phyloP scores from a whole-genome alignment of 2,329 filamentous ascomycete species.

The Pseudopithomyces chartarum region DNA sequence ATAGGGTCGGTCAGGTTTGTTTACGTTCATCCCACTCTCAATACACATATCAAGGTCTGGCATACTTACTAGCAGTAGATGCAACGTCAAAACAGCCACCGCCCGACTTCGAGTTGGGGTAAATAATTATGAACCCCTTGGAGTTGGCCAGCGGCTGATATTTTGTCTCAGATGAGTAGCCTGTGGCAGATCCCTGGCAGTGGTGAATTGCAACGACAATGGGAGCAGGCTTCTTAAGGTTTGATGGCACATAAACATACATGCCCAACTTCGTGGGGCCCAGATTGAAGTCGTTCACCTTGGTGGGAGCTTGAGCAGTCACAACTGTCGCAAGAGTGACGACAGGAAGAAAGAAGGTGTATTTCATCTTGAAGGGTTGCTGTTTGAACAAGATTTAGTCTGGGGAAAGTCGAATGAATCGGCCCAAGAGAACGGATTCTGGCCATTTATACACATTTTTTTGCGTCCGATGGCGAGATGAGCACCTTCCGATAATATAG shows the following conservation, averaged over 20 bases:
- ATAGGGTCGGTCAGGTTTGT: not conserved
- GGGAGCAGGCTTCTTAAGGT: conserved; percentile 49
- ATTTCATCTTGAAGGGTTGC: not conserved
- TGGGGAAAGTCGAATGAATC: not conserved
- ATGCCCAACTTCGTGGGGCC: conserved; percentile 57
- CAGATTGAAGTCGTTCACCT: conserved; percentile 48
- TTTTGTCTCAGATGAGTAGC: conserved; percentile 17
- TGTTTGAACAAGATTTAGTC: not conserved
- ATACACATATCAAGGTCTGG: not conserved
- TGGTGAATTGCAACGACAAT: conserved; percentile 26
- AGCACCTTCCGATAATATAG: not conserved
- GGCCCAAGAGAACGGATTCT: not conserved
- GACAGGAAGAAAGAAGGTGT: not conserved
- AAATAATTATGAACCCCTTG: conserved; percentile 25
- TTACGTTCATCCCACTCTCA: no score
- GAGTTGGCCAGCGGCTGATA: conserved; percentile 19
- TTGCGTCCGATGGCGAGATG: no score
- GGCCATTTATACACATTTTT: not conserved
- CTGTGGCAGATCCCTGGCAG: conserved; percentile 23
- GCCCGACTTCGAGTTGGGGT: conserved; percentile 23
- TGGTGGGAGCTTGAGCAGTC: conserved; percentile 23
- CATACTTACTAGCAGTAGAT: conserved; percentile 19
- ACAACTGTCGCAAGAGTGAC: conserved; percentile 10
- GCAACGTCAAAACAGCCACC: conserved; percentile 29
- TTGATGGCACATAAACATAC: conserved; percentile 55